phyloP scores from a whole-genome alignment of 169 alveolate species.

The Plasmodium coatneyi region DNA sequence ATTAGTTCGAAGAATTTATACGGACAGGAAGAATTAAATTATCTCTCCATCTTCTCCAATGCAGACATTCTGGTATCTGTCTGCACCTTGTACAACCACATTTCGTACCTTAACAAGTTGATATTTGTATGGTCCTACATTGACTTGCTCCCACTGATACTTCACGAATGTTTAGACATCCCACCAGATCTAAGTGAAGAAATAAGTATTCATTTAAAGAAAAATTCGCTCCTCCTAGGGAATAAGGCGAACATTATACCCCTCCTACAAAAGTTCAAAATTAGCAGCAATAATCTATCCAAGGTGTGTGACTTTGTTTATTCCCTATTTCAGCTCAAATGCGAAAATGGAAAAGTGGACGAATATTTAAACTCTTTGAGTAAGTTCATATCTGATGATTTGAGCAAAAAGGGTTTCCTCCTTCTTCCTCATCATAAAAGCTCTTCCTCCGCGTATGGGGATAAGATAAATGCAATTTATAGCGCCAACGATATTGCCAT shows the following conservation, averaged over 20 bases:
- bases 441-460: neutral
- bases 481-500: neutral
- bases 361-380: constrained; percentile 49
- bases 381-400: constrained; percentile 16
- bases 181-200: constrained; percentile 4
- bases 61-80: constrained; percentile 68
- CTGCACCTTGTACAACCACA: constrained; percentile 21
- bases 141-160: constrained; percentile 41
- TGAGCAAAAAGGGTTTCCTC: constrained; percentile 8
- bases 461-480: neutral
- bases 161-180: constrained; percentile 64
- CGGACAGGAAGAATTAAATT: constrained; percentile 67
- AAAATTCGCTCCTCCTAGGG: constrained; percentile 28
- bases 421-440: neutral
- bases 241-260: constrained; percentile 17
- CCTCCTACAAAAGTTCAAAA: constrained; percentile 46
- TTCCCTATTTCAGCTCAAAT: constrained; percentile 40
- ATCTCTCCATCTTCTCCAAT: constrained; percentile 56
- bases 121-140: constrained; percentile 66
- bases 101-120: constrained; percentile 14
- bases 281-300: neutral
- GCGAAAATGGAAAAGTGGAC: constrained; percentile 62
- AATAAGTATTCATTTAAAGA: constrained; percentile 31
- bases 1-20: constrained; percentile 36
- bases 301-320: constrained; percentile 43